phyloP scores from a whole-genome alignment of 1,139 yeast species.

The Kurtzmaniella quercitrusa region DNA sequence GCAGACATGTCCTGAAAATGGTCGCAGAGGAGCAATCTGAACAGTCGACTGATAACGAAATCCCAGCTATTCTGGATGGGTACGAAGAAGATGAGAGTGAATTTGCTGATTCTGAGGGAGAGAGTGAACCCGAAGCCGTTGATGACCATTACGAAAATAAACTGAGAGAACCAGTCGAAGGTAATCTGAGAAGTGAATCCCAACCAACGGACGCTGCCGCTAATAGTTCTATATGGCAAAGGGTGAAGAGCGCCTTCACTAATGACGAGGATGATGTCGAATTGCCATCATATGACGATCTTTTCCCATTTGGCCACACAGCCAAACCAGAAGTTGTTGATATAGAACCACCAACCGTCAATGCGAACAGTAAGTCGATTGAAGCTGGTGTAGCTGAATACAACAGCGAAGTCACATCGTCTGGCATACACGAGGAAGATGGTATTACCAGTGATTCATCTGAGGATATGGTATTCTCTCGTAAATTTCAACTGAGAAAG shows the following conservation, averaged over 20 bases:
- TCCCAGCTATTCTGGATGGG: conserved; percentile 2
- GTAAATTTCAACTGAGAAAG: conserved; percentile 49
- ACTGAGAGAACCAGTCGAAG: background rate
- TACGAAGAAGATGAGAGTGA: conserved; percentile 18
- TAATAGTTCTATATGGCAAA: conserved; percentile 51
- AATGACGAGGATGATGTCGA: conserved; percentile 38
- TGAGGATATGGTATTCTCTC: conserved; percentile 50
- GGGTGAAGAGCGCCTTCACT: conserved; percentile 56
- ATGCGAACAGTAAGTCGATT: conserved; percentile 7
- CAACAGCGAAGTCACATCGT: conserved; percentile 8
- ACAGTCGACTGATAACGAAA: conserved; percentile 3
- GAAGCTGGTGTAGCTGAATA: conserved; percentile 9
- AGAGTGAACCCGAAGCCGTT: conserved; percentile 18
- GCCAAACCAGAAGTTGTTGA: conserved; percentile 13
- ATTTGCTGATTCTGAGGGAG: conserved; percentile 43
- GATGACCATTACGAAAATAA: no score
- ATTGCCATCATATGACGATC: conserved; percentile 76
- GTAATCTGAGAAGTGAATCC: background rate
- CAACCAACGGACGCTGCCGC: background rate
- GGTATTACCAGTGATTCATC: conserved; percentile 45
- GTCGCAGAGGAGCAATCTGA: conserved; percentile 21
- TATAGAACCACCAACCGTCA: conserved; percentile 10
- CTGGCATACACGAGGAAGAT: conserved; percentile 19
- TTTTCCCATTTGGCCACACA: conserved; percentile 62
- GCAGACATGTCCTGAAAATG: conserved; percentile 43